A percentile compares a stretch with the other conserved stretches of the same genome.
Conservation (phyloP, 1,284 basidiomycete genomes). For the Exobasidium cylindrosporum region DNA sequence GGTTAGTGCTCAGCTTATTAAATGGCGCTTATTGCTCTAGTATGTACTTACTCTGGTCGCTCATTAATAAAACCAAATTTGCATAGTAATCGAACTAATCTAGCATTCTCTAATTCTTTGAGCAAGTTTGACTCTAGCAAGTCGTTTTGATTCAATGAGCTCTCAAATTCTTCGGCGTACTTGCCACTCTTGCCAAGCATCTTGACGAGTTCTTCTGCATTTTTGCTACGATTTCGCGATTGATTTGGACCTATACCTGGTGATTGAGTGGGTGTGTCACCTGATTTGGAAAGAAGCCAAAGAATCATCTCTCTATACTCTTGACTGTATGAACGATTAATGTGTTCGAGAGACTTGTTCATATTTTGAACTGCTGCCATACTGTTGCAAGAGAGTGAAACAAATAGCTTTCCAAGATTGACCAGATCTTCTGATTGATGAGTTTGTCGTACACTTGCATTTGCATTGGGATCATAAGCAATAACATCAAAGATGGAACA, state of each 20-base stretch:
- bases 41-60: conserved; percentile 77
- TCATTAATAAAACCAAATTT: conserved; percentile 99
- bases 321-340: conserved; percentile 71
- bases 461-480: conserved; percentile 33
- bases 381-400: conserved; percentile 74
- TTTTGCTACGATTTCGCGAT: conserved; percentile 58
- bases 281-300: conserved; percentile 69
- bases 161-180: conserved; percentile 77
- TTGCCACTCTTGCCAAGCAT: conserved; percentile 67
- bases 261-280: background rate
- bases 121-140: conserved; percentile 77
- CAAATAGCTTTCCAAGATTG: conserved; percentile 79
- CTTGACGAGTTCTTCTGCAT: conserved; percentile 73
- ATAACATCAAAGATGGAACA: conserved; percentile 53
- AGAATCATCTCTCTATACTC: conserved; percentile 78
- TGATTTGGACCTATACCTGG: conserved; percentile 54
- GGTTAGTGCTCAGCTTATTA: background rate
- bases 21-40: too few species aligned
- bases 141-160: conserved; percentile 73
- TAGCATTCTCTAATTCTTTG: conserved; percentile 91
- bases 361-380: conserved; percentile 65
- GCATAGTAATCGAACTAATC: conserved; percentile 83
- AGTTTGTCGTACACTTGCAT: conserved; percentile 19
- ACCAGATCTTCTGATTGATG: conserved; percentile 77
- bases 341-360: conserved; percentile 73